Percentiles rank a stretch among this genome's conserved stretches.
Conservation (phyloP, 176 grass and related monocot genomes). For the Avena sativa region DNA sequence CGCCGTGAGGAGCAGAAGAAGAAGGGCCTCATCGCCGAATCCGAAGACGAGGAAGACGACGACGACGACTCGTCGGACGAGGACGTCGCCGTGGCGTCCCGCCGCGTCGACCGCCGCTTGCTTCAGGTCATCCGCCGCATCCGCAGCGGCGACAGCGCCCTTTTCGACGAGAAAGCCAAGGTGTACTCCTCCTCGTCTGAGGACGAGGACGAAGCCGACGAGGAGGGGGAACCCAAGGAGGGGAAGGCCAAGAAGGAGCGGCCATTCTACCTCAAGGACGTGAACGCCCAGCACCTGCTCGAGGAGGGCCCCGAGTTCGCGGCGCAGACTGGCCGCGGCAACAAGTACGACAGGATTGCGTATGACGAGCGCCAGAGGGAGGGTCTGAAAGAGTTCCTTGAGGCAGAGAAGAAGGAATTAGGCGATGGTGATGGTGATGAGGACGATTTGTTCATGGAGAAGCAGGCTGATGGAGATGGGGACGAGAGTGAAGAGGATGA, state of each 20-base stretch:
- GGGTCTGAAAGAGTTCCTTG: constrained; percentile 70
- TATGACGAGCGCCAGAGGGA: constrained; percentile 82
- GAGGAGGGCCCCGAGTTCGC: constrained; percentile 81
- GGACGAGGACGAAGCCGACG: constrained; percentile 38
- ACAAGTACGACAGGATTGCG: constrained; percentile 62
- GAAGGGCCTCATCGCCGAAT: constrained; percentile 42
- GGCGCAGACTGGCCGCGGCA: constrained; percentile 46
- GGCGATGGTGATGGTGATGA: constrained; percentile 42
- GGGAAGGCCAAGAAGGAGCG: constrained; percentile 69
- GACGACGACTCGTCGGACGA: constrained; percentile 46
- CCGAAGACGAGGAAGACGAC: constrained; percentile 11
- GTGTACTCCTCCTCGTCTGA: constrained; percentile 61
- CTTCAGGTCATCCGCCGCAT: constrained; percentile 75
- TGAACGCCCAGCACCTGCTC: constrained; percentile 76
- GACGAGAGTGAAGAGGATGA: constrained; percentile 53
- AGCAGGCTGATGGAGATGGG: constrained; percentile 36
- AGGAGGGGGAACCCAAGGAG: constrained; percentile 31
- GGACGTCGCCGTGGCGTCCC: constrained; percentile 36
- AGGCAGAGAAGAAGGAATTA: constrained; percentile 67
- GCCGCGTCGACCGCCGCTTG: constrained; percentile 55
- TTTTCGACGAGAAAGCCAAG: constrained; percentile 61
- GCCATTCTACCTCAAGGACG: constrained; percentile 88
- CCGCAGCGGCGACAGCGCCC: constrained; percentile 61
- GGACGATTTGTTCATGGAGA: constrained; percentile 62
- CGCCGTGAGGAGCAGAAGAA: constrained; percentile 69